Base-by-base conservation (phyloP, 129 eudicot genomes). In the Calendula officinalis region DNA sequence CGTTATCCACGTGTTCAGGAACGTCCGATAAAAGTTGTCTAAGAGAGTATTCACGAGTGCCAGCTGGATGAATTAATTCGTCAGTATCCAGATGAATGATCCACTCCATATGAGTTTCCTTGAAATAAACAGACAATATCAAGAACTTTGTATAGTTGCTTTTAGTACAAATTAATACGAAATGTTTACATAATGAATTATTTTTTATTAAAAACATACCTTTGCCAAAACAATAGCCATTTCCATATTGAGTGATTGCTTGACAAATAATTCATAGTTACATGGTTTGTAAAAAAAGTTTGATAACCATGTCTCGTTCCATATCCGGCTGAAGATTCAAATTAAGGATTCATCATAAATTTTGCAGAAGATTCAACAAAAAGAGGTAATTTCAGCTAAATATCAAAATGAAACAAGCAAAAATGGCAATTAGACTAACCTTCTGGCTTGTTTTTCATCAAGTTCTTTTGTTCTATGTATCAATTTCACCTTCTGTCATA, bases 301-400 rank as follows among this genome's bases (percentile, higher is more conserved):
- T 49, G 97, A 80, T 63, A 91, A 53, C 97, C 97, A 91, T 12
- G 97, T 84, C 79, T 91, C 97, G 38, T 91, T 91, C 97, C 97
- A 91, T 48, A 90, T 90, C 42, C 97, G 97, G 63, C 97, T 90
- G 72, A 56, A 59, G 32, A 72, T 40, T 67, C 35, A 34, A 45
- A 56, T 42, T 55, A 15, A 2, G 30, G 35, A 48, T 35, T 8
- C 2, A 3, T 58, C 5, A 40, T 9, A 9, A 60, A 3, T 1
- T 60, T 40, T 40, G 34, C 48, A 16, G 33, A 3, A 13, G 48
- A 59, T 8, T 32, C 41, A 55, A 55, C 38, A 8, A 60, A 60
- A 15, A 7, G 2, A 54, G 60, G 16, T 32, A 10, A 41, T 5
- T 40, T 60, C 13, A 14, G 3, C 6, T 22, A 22, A 1, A 22